Evolutionary conservation across 148 eudicot species (phyloP), one percentile per base, ranked within the genome.

Genomic region (Heliamphora exappendiculata): DNA sequence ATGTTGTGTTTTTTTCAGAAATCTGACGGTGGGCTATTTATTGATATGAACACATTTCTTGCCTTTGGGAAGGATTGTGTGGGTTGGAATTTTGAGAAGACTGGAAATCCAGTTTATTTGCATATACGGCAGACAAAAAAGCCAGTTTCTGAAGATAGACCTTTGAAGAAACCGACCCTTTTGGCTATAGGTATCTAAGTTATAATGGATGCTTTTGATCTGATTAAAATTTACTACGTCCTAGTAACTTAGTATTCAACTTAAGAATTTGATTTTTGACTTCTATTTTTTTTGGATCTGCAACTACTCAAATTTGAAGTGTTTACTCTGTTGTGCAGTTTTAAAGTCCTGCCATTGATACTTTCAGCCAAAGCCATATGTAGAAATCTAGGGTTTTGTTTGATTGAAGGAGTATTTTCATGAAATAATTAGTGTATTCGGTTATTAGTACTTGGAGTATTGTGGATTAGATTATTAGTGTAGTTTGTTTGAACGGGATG

Each of bases 11-110:
- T 28, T 33, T 78, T 49, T n/a, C 86, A 94, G 97, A 92, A 84
- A 87, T 94, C 97, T 20, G 94, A 90, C 79, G 98, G 98, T 67
- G 98, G 98, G 57, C 79, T 94, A 70, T 94, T 82, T 78, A 84
- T 94, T 39, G 98, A 94, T 84, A 92, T 94, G 98, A 83, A 73
- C 70, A 82, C 97, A 7, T 94, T 92, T 80, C 97, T 94, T 68
- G 98, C 96, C 6, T 94, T 92, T 72, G 98, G 97, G 41, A 88
- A 87, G 81, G 98, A 92, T 75, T 91, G 69, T 71, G 97, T 94
- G 59, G 82, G 66, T 59, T 94, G 98, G 98, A 92, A 94, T 80
- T 94, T 83, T 65, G 89, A 90, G 86, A 94, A 92, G 88, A 87
- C 93, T 33, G 87, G 91, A 42, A 90, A 94, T 68, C 88, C 95